Conservation (phyloP, 2,329 filamentous ascomycete genomes). For the Cryoendolithus antarcticus region DNA sequence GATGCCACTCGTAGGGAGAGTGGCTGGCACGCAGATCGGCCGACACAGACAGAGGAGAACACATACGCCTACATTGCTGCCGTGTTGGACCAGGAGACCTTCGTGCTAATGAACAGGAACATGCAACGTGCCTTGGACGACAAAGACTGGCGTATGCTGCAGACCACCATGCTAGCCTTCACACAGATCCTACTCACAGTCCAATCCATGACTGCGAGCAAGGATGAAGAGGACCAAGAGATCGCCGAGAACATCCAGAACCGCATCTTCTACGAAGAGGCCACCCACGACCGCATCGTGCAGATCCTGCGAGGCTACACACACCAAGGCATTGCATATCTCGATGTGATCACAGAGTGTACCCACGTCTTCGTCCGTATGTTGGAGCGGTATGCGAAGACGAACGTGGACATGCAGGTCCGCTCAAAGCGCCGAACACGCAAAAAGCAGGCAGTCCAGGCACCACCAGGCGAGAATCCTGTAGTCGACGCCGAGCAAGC, state of each 20-base stretch:
- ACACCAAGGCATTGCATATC: constrained; percentile 83
- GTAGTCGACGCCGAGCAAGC: constrained; percentile 46
- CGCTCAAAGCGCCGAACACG: constrained; percentile 64
- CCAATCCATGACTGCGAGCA: constrained; percentile 78
- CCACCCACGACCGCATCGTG: constrained; percentile 78
- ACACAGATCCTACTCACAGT: constrained; percentile 81
- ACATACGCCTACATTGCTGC: constrained; percentile 79
- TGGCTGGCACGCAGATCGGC: constrained; percentile 22
- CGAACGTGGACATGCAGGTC: constrained; percentile 87
- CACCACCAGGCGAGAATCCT: constrained; percentile 30
- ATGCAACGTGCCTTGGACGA: constrained; percentile 70
- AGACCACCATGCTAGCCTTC: constrained; percentile 83
- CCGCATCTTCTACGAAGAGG: constrained; percentile 96
- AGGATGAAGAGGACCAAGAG: constrained; percentile 84
- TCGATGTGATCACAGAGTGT: constrained; percentile 84
- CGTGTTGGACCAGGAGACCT: constrained; percentile 89
- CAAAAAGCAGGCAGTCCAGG: constrained; percentile 57
- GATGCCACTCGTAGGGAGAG: constrained; percentile 32
- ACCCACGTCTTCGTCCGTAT: constrained; percentile 85
- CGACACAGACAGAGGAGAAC: constrained; percentile 42
- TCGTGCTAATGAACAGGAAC: constrained; percentile 71
- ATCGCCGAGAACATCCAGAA: constrained; percentile 96
- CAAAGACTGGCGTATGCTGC: constrained; percentile 78
- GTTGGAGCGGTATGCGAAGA: constrained; percentile 84
- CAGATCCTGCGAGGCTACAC: constrained; percentile 77